Evolutionary conservation across 768 basidiomycete species (phyloP), one percentile per base, ranked within the genome.

Genomic region (Collybia mongolica): DNA sequence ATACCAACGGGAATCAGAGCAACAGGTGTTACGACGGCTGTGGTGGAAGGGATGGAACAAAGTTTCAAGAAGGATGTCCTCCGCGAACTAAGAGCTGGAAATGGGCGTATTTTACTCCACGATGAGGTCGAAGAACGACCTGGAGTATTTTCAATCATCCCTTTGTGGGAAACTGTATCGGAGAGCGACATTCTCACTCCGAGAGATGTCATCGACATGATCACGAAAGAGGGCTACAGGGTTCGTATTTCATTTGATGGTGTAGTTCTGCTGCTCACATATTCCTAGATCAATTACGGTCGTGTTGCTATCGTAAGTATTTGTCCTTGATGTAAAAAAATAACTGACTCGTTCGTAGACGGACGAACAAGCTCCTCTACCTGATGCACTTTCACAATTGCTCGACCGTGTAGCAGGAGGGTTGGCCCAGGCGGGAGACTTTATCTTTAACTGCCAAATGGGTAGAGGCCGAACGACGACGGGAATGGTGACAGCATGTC

Each of bases 371-470:
- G 93, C 95, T 0, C 96, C 96, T 0, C 75, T 98, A 15, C 97
- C 97, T 0, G 88, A 77, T 37, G 92, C 93, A 4, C 79, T 98
- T 17, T 82, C 78, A 18, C 85, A 88, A 46, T 75, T 99, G 37
- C 72, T 96, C 22, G 80, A 84, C 20, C 82, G 94, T 28, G 80
- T 98, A 5, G 77, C 79, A 64, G 61, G 75, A 51, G 76, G 78
- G 48, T 55, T 85, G 39, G 68, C 77, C 1, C 72, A 77, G 23
- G 80, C 84, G 1, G 88, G 83, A 3, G 91, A 92, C 57, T 88
- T 93, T 58, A 72, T 93, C 40, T 98, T 97, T 74, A 98, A 98
- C 59, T 99, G 97, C 67, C 97, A 98, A 67, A 96, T 98, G 93
- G 91, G 91, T 19, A 74, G 89, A 48, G 89, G 86, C 14, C 77